phyloP scores from a whole-genome alignment of 2,329 filamentous ascomycete species.

The Ceratocystis cubensis region DNA sequence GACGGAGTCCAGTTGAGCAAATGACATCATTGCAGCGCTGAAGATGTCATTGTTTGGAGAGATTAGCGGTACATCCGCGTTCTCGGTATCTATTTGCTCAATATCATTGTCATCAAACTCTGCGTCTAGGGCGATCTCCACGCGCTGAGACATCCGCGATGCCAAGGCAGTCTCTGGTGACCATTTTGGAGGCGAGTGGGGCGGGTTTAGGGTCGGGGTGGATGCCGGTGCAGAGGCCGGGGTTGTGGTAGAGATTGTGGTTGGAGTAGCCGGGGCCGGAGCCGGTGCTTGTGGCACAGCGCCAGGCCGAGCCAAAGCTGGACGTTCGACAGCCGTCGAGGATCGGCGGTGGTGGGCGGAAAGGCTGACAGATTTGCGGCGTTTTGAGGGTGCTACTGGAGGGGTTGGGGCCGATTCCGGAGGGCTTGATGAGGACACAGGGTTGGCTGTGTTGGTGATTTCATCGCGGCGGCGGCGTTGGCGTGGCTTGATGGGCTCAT shows the following conservation, averaged over 20 bases:
- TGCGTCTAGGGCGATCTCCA: conserved; percentile 1
- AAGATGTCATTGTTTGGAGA: conserved; percentile 29
- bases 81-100: background rate
- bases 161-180: background rate
- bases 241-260: background rate
- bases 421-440: background rate
- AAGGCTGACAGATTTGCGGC: background rate
- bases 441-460: background rate
- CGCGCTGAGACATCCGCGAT: background rate
- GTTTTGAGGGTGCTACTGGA: background rate
- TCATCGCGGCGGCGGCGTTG: conserved; percentile 27
- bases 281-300: background rate
- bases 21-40: conserved; percentile 20
- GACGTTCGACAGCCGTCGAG: background rate
- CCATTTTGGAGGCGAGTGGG: background rate
- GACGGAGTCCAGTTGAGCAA: background rate
- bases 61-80: conserved; percentile 23
- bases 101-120: background rate
- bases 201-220: background rate
- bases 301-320: background rate
- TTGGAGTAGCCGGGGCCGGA: background rate
- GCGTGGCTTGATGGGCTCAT: conserved; percentile 36
- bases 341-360: background rate
- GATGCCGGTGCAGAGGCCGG: background rate
- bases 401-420: background rate